Evolutionary conservation across 2,329 filamentous ascomycete genomes (phyloP).

Genomic region (Botrytis paeoniae): DNA sequence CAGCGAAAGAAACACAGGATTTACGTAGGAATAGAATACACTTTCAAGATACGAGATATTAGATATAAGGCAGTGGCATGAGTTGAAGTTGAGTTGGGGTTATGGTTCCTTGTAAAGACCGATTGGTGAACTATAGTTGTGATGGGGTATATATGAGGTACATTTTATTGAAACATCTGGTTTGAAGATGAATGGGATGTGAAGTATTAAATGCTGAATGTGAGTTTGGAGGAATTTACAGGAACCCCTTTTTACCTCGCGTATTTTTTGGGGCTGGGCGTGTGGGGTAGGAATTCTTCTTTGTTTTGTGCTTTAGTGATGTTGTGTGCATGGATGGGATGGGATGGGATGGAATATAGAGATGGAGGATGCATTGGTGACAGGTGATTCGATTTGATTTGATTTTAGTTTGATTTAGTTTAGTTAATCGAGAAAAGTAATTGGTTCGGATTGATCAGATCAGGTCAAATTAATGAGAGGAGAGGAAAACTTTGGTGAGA

Average conservation of each 20-base stretch:
- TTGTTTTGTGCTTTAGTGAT: too few species aligned
- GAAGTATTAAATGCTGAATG: neutral
- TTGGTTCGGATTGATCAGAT: too few species aligned
- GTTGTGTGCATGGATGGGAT: too few species aligned
- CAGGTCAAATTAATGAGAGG: too few species aligned
- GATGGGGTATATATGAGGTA: neutral
- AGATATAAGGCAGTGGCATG: neutral
- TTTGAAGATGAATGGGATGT: neutral
- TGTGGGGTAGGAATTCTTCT: neutral
- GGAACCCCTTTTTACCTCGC: neutral
- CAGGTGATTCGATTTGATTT: too few species aligned
- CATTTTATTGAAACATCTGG: neutral
- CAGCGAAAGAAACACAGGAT: neutral
- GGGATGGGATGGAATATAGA: too few species aligned
- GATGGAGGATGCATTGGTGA: too few species aligned
- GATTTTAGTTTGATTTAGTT: too few species aligned
- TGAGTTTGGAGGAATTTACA: too few species aligned
- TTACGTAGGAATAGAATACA: neutral
- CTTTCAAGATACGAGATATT: neutral
- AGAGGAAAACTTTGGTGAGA: too few species aligned
- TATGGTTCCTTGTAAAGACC: neutral
- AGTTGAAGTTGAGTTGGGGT: neutral
- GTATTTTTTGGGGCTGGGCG: neutral
- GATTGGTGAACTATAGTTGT: neutral
- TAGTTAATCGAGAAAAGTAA: too few species aligned